A percentile compares a stretch with the other conserved stretches of the same genome.
Evolutionary conservation across 2,329 filamentous ascomycete genomes (phyloP).

Genomic region (Paraphoma chrysanthemicola): DNA sequence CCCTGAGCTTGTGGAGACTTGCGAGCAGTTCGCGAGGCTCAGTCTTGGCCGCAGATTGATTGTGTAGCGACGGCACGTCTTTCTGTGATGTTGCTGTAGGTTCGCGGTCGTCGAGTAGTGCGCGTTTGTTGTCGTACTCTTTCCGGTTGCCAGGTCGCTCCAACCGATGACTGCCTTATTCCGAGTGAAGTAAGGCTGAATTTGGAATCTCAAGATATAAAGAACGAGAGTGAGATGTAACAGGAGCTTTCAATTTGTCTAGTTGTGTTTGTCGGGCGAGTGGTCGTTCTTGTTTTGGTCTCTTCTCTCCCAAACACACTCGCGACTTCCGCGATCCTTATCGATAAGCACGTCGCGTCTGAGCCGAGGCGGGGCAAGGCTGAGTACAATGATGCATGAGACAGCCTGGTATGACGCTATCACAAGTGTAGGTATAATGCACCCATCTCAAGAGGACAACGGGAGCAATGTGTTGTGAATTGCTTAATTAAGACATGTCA

Average conservation of each 20-base stretch:
- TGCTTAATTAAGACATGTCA: too few relatives aligned
- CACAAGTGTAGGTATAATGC: background rate
- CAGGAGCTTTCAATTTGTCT: background rate
- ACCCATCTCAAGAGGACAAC: background rate
- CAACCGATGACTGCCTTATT: too few relatives aligned
- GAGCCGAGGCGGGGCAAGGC: constrained; percentile 18
- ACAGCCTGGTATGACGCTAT: background rate
- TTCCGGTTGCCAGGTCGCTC: too few relatives aligned
- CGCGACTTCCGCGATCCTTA: constrained; percentile 22
- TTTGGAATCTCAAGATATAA: background rate
- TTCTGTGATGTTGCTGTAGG: too few relatives aligned
- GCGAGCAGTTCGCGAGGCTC: too few relatives aligned
- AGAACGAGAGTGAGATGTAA: background rate
- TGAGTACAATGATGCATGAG: background rate
- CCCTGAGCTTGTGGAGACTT: background rate
- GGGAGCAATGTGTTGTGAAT: too few relatives aligned
- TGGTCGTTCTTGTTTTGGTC: constrained; percentile 21
- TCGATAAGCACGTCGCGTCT: constrained; percentile 12
- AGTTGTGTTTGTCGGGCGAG: constrained; percentile 1
- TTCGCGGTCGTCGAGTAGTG: too few relatives aligned
- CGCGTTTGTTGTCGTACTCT: too few relatives aligned
- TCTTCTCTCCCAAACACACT: constrained; percentile 25
- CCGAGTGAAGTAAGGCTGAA: background rate
- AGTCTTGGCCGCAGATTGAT: too few relatives aligned
- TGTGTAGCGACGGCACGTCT: too few relatives aligned